Evolutionary conservation across 768 basidiomycete genomes (phyloP), one percentile per base, ranked within the genome.

Genomic region (Tylopilus vinaceipallidus): DNA sequence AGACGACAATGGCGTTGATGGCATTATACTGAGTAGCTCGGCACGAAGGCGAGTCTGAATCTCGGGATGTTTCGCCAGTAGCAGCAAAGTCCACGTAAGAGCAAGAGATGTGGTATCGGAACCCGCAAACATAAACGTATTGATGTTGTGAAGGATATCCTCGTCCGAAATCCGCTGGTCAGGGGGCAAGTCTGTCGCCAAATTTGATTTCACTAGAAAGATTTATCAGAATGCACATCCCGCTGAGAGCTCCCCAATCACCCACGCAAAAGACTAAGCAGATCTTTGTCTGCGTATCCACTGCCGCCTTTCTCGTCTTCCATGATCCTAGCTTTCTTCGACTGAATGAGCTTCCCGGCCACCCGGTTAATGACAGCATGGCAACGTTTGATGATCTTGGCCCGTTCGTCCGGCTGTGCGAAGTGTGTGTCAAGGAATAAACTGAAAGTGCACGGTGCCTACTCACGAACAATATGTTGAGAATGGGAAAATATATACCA

Each of bases 41-140:
- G 73, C 64, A 13, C 91, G 84, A 6, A 98, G 76, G 23, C 79
- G 82, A 36, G 73, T 72, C 66, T 97, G 94, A 13, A 84, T 64
- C 2, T 73, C 73, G 0, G 83, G 83, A 61, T 89, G 69, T 57
- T 79, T 75, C 0, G 91, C 82, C 33, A 97, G 78, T 14, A 88
- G 71, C 49, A 83, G 72, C n/a, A 95, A 66, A 2, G 84, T 83
- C 93, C 94, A 97, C 0, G 89, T 89, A 37, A 95, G 69, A 5
- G 85, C 79, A 24, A 94, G 80, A 3, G 88, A 88, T 11, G 86
- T 86, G 1, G 91, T 91, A 60, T 95, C 91, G 12, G 92, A 90
- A 4, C 93, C 93, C 19, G 88, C 91, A 63, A 93, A 91, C 76
- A 93, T 82, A 65, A 95, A 88, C 0, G 91, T 93, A 58, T 88